Evolutionary conservation across 371 early-diverging fungal species (phyloP).

Genomic region (Rhizopus delemar): DNA sequence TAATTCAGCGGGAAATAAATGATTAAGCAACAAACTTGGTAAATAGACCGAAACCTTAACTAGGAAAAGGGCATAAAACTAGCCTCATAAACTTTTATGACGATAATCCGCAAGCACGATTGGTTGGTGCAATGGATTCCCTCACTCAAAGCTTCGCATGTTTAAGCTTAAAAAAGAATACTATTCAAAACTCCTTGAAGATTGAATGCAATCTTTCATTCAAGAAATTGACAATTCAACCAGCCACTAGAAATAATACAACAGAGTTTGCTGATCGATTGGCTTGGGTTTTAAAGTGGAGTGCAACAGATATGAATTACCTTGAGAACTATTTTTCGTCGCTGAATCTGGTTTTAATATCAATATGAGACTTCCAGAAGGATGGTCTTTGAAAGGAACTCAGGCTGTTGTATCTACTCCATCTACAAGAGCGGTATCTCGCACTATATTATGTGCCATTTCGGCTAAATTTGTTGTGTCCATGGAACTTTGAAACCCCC

Average conservation of each 20-base stretch:
- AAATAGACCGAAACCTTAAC: too few relatives aligned
- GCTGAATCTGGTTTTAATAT: constrained; percentile 10
- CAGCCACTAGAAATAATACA: constrained; percentile 19
- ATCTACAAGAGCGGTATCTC: too few relatives aligned
- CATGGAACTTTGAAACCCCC: too few relatives aligned
- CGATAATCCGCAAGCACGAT: constrained; percentile 6
- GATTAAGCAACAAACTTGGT: not conserved
- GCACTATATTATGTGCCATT: too few relatives aligned
- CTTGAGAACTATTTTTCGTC: constrained; percentile 10
- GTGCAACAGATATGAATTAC: constrained; percentile 12
- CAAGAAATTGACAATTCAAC: constrained; percentile 9
- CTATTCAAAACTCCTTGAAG: constrained; percentile 11
- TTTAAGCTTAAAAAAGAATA: constrained; percentile 9
- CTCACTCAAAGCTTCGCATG: constrained; percentile 14
- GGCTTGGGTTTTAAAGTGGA: constrained; percentile 6
- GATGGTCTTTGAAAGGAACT: constrained; percentile 1
- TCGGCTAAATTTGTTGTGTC: too few relatives aligned
- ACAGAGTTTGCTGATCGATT: constrained; percentile 2
- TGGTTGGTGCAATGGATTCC: constrained; percentile 14
- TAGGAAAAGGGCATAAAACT: too few relatives aligned
- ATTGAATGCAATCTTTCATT: constrained; percentile 17
- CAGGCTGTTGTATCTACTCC: not conserved
- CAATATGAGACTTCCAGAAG: constrained; percentile 4
- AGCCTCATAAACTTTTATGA: constrained; percentile 6
- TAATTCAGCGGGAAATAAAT: too few relatives aligned